A percentile compares a stretch with the other conserved stretches of the same genome.
Conservation (phyloP, 2,329 filamentous ascomycete species). For the Tolypocladium guangdongense region DNA sequence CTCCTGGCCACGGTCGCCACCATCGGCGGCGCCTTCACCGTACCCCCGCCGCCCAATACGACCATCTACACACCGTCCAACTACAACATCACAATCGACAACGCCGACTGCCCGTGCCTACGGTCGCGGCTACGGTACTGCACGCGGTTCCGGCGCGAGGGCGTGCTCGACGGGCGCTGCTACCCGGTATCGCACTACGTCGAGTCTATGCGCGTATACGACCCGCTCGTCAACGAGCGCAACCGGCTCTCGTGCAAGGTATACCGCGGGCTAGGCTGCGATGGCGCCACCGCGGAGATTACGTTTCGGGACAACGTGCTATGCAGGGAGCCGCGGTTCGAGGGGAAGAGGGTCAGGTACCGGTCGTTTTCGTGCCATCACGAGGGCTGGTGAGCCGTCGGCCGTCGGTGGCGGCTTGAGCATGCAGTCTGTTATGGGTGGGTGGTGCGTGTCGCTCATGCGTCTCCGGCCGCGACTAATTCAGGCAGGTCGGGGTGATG, state of each 20-base stretch:
- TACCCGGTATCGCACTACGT: not conserved
- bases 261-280: not conserved
- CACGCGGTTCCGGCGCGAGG: not conserved
- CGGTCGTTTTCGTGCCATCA: not conserved
- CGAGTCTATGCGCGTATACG: not conserved
- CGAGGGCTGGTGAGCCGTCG: not conserved
- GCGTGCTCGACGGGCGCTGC: not conserved
- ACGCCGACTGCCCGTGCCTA: not conserved
- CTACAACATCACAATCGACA: not conserved
- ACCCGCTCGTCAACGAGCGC: not conserved
- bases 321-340: not conserved
- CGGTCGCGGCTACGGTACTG: not conserved
- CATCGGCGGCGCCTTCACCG: no score
- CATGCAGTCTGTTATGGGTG: not conserved
- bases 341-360: not conserved
- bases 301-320: not conserved
- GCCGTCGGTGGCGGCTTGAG: not conserved
- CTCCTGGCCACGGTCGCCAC: not conserved
- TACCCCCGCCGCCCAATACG: not conserved
- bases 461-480: no score
- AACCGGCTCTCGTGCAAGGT: not conserved
- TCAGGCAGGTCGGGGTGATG: no score
- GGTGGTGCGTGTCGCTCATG: no score
- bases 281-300: not conserved
- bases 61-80: not conserved